Conservation (phyloP, 169 alveolate species). For the Cryptosporidium tyzzeri region DNA sequence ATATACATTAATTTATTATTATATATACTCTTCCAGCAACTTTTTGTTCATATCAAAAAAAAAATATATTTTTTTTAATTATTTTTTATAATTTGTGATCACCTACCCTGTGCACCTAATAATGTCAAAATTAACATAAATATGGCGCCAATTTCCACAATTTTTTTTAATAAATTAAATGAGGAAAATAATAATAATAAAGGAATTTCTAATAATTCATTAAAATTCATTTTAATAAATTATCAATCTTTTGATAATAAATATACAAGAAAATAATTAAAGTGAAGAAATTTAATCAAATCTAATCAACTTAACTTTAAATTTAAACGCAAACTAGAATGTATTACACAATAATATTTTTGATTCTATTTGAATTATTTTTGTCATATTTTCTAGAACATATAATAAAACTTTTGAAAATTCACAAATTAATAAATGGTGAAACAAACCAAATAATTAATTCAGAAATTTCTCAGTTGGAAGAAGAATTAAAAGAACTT, state of each 20-base stretch:
- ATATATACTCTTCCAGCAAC: background rate
- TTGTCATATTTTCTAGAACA: background rate
- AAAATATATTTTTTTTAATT: background rate
- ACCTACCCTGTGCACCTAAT: background rate
- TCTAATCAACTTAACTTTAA: background rate
- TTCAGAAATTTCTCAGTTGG: constrained; percentile 7
- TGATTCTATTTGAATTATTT: background rate
- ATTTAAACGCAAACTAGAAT: background rate
- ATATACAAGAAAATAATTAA: background rate
- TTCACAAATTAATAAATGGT: background rate
- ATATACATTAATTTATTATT: background rate
- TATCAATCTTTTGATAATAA: background rate
- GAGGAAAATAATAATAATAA: background rate
- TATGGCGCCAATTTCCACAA: constrained; percentile 5
- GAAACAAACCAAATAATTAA: background rate
- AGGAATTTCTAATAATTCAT: background rate
- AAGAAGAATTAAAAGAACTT: constrained; percentile 44
- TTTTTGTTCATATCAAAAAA: background rate
- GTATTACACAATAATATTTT: background rate
- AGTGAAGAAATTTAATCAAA: background rate
- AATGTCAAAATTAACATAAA: constrained; percentile 12
- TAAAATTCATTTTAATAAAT: background rate
- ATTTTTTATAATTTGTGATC: background rate
- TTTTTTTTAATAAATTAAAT: no score
- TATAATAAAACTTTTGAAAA: background rate